Conservation (phyloP, 306 rosid species). For the Vigna reflexopilosa region DNA sequence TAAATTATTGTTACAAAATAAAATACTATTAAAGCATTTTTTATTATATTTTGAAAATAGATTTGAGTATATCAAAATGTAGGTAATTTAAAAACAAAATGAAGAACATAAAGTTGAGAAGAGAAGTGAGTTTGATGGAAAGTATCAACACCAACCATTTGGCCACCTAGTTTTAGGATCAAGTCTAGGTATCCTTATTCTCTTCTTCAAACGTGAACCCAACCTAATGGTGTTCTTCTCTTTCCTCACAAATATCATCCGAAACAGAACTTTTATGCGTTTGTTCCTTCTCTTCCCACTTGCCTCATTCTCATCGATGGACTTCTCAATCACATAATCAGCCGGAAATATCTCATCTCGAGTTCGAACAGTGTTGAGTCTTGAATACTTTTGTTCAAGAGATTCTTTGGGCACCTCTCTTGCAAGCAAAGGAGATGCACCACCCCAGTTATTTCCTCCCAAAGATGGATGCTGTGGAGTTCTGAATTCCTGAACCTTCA, state of each 20-base stretch:
- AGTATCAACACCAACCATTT: slow-evolving; percentile 67
- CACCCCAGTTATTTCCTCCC: slow-evolving; percentile 80
- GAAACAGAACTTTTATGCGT: slow-evolving; percentile 37
- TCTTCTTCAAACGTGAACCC: slow-evolving; percentile 50
- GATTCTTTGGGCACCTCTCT: slow-evolving; percentile 72
- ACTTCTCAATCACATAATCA: not conserved
- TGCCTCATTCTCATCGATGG: not conserved
- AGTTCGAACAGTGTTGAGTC: slow-evolving; percentile 49
- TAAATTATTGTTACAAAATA: too few species aligned
- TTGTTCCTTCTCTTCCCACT: slow-evolving; percentile 10
- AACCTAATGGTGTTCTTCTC: slow-evolving; percentile 21
- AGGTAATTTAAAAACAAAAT: too few species aligned
- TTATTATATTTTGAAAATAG: too few species aligned
- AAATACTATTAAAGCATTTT: too few species aligned
- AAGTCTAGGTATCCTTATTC: slow-evolving; percentile 44
- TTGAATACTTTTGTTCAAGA: slow-evolving; percentile 65
- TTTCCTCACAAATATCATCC: slow-evolving; percentile 40
- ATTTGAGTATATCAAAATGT: too few species aligned
- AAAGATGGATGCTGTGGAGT: slow-evolving; percentile 79
- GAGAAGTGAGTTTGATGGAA: too few species aligned
- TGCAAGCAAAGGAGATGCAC: slow-evolving; percentile 83
- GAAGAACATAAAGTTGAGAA: too few species aligned
- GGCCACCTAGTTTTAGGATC: slow-evolving; percentile 77
- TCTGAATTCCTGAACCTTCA: slow-evolving; percentile 61
- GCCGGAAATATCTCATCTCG: slow-evolving; percentile 60